Conservation (phyloP, 176 grass and related monocot genomes). For the Areca catechu region DNA sequence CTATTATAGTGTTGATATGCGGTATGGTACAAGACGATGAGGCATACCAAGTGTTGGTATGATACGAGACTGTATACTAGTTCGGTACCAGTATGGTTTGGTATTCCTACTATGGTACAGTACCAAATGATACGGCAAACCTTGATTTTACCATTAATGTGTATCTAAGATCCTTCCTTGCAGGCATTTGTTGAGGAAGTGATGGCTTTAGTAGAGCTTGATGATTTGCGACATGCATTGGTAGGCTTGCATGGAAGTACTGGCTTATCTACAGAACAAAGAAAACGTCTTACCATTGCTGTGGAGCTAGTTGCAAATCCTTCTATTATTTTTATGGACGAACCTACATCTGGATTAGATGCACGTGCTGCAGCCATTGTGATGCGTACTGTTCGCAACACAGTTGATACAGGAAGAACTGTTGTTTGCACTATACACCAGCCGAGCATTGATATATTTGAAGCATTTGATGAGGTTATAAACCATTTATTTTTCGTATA, state of each 20-base stretch:
- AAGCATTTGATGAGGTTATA: slow-evolving; percentile 81
- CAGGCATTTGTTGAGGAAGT: slow-evolving; percentile 74
- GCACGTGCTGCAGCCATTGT: slow-evolving; percentile 70
- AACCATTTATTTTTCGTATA: neutral
- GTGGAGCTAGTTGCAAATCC: slow-evolving; percentile 82
- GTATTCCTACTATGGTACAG: too few relatives aligned
- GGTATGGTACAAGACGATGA: too few relatives aligned
- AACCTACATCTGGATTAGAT: slow-evolving; percentile 71
- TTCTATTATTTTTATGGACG: slow-evolving; percentile 78
- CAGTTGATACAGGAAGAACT: slow-evolving; percentile 67
- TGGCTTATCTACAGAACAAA: slow-evolving; percentile 72
- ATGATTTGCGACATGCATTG: slow-evolving; percentile 47
- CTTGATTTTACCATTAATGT: slow-evolving; percentile 2
- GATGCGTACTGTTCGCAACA: slow-evolving; percentile 73
- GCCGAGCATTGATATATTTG: slow-evolving; percentile 76
- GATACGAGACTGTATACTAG: too few relatives aligned
- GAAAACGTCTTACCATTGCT: slow-evolving; percentile 71
- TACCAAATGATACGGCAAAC: too few relatives aligned
- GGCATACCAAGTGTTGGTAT: too few relatives aligned
- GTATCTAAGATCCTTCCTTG: slow-evolving; percentile 2
- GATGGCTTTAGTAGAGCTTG: slow-evolving; percentile 66
- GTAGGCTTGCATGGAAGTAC: slow-evolving; percentile 55
- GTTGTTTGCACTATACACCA: slow-evolving; percentile 79
- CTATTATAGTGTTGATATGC: too few relatives aligned
- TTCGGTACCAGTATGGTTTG: too few relatives aligned